Percentiles rank a stretch among this genome's conserved stretches.
These are phyloP conservation scores for Botryotinia calthae DNA, from an alignment of 2,329 filamentous ascomycete species.

Conservation along the genomic window DNA sequence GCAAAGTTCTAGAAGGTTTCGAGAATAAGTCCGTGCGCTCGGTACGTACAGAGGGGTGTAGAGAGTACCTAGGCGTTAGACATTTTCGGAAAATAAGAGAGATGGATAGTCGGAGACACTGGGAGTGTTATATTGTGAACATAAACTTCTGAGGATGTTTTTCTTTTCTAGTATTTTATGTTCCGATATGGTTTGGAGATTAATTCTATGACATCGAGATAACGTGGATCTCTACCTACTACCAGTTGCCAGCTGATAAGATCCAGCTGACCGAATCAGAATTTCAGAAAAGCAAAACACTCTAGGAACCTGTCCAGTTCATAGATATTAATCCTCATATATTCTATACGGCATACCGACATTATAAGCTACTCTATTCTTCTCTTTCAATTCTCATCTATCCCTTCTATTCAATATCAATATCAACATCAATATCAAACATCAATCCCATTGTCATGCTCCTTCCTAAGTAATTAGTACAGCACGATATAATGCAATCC, in stretches of 20 bases:
- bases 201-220: not conserved
- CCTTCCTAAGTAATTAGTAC: no score
- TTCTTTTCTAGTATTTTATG: not conserved
- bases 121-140: not conserved
- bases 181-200: fast-evolving
- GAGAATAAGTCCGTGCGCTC: not conserved
- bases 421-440: no score
- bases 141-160: fast-evolving
- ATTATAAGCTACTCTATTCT: no score
- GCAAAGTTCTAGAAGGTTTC: not conserved
- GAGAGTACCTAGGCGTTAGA: not conserved
- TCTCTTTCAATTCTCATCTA: no score
- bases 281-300: no score
- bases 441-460: no score
- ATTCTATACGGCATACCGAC: not conserved
- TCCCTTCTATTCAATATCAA: no score
- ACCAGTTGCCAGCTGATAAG: not conserved
- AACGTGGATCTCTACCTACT: not conserved
- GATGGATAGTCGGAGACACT: no score
- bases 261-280: not conserved
- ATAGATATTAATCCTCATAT: not conserved
- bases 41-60: not conserved
- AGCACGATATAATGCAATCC: no score
- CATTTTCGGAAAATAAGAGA: no score
- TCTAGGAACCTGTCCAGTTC: no score